Evolutionary conservation across 2,329 filamentous ascomycete genomes (phyloP).

Genomic region (Ophiostoma montium): DNA sequence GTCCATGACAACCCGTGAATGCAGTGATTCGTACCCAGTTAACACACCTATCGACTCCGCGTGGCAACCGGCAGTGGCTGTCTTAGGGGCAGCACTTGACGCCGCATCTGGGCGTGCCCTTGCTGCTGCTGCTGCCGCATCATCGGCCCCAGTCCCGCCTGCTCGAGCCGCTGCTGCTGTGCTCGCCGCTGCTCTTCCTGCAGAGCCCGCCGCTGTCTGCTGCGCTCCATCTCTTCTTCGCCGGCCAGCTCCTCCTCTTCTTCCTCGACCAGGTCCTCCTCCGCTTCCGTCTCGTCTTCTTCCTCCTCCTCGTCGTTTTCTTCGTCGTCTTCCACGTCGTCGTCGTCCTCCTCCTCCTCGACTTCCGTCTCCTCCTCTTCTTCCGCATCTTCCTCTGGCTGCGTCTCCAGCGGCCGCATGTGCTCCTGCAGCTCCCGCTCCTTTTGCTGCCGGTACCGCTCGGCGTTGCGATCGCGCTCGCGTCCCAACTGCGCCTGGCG

Average conservation of each 20-base stretch:
- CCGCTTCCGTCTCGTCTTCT: neutral
- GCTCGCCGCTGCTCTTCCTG: neutral
- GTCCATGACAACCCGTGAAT: too few relatives aligned
- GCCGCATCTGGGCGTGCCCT: neutral
- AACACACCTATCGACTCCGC: neutral
- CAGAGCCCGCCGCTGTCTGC: neutral
- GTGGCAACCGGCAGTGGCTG: neutral
- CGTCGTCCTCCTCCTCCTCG: neutral
- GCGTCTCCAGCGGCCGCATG: neutral
- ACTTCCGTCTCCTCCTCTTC: neutral
- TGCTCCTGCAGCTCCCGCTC: neutral
- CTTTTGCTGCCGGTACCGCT: too few relatives aligned
- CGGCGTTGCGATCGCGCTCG: neutral
- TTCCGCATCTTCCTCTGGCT: neutral
- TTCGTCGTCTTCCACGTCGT: neutral
- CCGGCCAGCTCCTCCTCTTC: neutral
- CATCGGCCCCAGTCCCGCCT: neutral
- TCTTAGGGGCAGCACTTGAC: neutral
- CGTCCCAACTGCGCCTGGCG: neutral
- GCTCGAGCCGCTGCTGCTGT: neutral
- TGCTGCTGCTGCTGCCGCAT: neutral
- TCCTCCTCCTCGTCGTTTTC: neutral
- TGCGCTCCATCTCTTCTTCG: neutral
- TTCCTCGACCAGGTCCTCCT: neutral
- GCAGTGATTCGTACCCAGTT: too few relatives aligned